A percentile compares a stretch with the other conserved stretches of the same genome.
phyloP scores from a whole-genome alignment of 768 basidiomycete genomes.

The Glaciozyma antarctica region DNA sequence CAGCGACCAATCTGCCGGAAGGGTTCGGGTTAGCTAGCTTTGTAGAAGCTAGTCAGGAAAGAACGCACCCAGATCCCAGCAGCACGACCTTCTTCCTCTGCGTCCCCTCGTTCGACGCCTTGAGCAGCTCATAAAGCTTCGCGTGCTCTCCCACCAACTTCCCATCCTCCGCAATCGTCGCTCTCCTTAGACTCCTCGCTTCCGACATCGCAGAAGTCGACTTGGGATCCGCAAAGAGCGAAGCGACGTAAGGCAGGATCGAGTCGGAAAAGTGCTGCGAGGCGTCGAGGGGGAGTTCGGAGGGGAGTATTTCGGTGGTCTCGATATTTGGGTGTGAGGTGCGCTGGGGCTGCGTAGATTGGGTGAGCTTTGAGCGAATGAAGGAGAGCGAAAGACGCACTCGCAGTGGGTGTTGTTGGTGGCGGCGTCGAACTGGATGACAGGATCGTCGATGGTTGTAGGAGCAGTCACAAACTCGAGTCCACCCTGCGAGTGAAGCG shows the following conservation, averaged over 20 bases:
- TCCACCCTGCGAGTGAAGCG: conserved; percentile 51
- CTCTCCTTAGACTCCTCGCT: conserved; percentile 50
- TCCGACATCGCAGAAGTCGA: conserved; percentile 44
- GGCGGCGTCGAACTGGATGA: conserved; percentile 43
- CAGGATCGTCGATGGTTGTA: conserved; percentile 65
- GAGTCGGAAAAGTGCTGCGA: conserved; percentile 62
- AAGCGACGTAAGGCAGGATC: conserved; percentile 59
- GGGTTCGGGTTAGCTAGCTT: too few species aligned
- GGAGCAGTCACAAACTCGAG: conserved; percentile 69
- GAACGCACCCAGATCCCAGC: conserved; percentile 62
- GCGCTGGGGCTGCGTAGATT: conserved; percentile 43
- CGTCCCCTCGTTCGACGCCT: conserved; percentile 25
- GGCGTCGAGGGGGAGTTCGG: conserved; percentile 71
- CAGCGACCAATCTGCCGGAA: conserved; percentile 76
- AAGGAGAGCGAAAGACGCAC: not conserved
- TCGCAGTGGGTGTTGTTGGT: conserved; percentile 15
- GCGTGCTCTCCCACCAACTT: conserved; percentile 48
- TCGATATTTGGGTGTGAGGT: conserved; percentile 58
- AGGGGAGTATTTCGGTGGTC: conserved; percentile 83
- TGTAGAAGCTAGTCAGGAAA: too few species aligned
- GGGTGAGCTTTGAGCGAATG: conserved; percentile 23
- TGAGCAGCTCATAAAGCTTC: conserved; percentile 54
- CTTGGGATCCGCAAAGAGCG: conserved; percentile 37
- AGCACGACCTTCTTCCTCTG: conserved; percentile 57
- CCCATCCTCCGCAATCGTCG: conserved; percentile 61